Evolutionary conservation across 768 basidiomycete genomes (phyloP), one percentile per base, ranked within the genome.

Genomic region (Guyanaporus albipodus): DNA sequence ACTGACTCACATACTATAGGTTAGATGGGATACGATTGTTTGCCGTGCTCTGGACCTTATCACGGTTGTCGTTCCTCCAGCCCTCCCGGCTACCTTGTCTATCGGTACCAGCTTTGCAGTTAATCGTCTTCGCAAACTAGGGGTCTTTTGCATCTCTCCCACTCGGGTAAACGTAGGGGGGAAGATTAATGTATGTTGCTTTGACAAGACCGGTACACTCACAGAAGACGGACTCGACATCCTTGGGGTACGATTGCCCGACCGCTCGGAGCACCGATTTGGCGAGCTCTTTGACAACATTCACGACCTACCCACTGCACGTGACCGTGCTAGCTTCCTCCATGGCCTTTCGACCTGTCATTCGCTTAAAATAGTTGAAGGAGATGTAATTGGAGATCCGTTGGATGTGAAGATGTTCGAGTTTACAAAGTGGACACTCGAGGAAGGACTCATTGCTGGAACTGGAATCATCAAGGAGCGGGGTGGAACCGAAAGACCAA

Each of bases 211-310:
- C 1, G 96, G 96, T 8, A 99, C 96, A 8, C 75, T 99, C 19
- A 99, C 96, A 1, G 96, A 99, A 67, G 96, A 99, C 54, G 96
- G 95, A 0, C 75, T 99, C 39, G 96, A 99, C 62, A 92, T 99
- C 36, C 83, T 99, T 37, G 96, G 96, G 14, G 86, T 96, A 15
- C 85, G 95, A 36, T 82, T 81, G 6, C 78, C 90, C 34, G 93
- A 95, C 48, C 82, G 90, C 35, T 76, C 73, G 38, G 77, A 72
- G 8, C 79, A 83, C 44, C 77, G 82, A 33, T 98, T 98, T 67
- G 91, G 93, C 17, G 95, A 99, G 62, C 79, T 98, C 28, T 73
- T 93, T 41, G 78, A 87, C 49, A 84, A 96, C 53, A 78, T 94
- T 3, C 79, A 88, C 50, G 95, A 96, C 58, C 72, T 99, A 15